These are phyloP conservation scores for Chlorella vulgaris DNA, from an alignment of 139 green algal species.

Conservation along the genomic window DNA sequence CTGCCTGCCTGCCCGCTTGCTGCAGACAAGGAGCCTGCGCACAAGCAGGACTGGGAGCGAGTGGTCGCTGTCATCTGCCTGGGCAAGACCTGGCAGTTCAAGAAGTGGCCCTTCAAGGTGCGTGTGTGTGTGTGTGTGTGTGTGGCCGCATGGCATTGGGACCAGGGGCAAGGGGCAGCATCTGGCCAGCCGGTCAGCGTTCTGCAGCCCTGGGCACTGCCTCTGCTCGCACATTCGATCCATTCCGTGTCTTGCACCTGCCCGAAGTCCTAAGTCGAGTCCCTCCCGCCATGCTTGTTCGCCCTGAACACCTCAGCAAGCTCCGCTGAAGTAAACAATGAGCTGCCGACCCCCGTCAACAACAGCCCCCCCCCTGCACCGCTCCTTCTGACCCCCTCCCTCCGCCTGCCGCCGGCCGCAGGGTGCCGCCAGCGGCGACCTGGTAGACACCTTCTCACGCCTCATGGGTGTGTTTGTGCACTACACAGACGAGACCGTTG, in stretches of 20 bases:
- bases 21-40: slow-evolving; percentile 33
- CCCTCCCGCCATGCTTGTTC: too few species aligned
- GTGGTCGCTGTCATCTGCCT: slow-evolving; percentile 75
- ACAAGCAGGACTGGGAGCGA: slow-evolving; percentile 58
- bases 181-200: too few species aligned
- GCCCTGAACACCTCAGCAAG: too few species aligned
- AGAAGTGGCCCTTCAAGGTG: slow-evolving; percentile 70
- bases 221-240: too few species aligned
- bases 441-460: slow-evolving; percentile 50
- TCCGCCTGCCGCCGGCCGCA: not conserved
- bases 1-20: not conserved
- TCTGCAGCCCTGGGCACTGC: too few species aligned
- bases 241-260: too few species aligned
- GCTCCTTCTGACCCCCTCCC: not conserved
- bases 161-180: too few species aligned
- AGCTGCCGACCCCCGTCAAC: too few species aligned
- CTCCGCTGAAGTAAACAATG: too few species aligned
- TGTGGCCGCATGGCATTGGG: not conserved
- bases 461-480: slow-evolving; percentile 53
- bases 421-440: slow-evolving; percentile 45
- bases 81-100: slow-evolving; percentile 79
- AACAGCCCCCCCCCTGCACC: too few species aligned
- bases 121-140: not conserved
- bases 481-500: slow-evolving; percentile 51
- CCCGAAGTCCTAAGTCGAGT: too few species aligned